These are phyloP conservation scores for Mortierella sp. DNA, from an alignment of 371 early-diverging fungal genomes.

Conservation along the genomic window DNA sequence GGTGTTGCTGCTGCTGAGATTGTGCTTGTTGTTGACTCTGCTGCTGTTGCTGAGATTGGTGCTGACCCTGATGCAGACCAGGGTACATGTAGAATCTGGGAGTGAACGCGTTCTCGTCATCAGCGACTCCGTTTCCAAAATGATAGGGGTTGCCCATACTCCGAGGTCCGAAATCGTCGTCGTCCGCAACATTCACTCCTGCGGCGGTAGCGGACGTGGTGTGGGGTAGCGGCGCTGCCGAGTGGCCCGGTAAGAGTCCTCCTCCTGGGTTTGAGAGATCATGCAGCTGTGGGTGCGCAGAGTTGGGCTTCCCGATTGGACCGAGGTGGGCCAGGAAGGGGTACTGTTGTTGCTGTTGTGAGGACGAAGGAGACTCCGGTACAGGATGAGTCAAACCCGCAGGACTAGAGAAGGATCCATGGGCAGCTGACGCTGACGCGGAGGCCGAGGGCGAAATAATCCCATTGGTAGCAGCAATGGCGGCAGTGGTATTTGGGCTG, in stretches of 20 bases:
- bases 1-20: slow-evolving; percentile 13
- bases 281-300: slow-evolving; percentile 1
- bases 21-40: not conserved
- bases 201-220: not conserved
- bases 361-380: slow-evolving; percentile 28
- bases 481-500: not conserved
- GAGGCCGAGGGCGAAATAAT: not conserved
- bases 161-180: slow-evolving; percentile 15
- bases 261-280: slow-evolving; percentile 15
- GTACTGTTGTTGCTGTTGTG: slow-evolving; percentile 37
- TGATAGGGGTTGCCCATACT: slow-evolving; percentile 12
- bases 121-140: slow-evolving; percentile 16
- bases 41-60: slow-evolving; percentile 12
- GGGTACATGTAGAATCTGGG: slow-evolving; percentile 46
- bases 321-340: slow-evolving; percentile 39
- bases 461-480: slow-evolving; percentile 14
- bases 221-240: not conserved
- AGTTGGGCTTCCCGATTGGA: slow-evolving; percentile 34
- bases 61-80: slow-evolving; percentile 21
- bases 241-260: not conserved
- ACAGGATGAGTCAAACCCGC: not conserved
- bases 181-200: not conserved
- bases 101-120: slow-evolving; percentile 14
- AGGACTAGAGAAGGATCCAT: not conserved
- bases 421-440: not conserved